Conservation (phyloP, 2,329 filamentous ascomycete genomes). For the Arthrobotrys musiformis region DNA sequence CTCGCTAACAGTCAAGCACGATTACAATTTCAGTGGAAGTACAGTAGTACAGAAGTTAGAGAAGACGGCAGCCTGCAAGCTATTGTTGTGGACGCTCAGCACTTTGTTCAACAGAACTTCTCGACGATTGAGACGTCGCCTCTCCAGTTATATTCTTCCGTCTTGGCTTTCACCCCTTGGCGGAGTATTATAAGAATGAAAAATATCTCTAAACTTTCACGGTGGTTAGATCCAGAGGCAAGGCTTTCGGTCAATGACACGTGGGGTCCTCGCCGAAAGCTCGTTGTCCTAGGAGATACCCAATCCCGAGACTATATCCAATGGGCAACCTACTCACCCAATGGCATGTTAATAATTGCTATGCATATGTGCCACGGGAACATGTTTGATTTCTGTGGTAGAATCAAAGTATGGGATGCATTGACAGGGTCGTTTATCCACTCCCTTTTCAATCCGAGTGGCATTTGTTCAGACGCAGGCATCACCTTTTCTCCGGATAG, state of each 20-base stretch:
- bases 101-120: not conserved
- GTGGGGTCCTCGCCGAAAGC: not conserved
- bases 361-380: too few relatives aligned
- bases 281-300: not conserved
- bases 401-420: not conserved
- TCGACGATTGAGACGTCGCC: not conserved
- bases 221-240: not conserved
- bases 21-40: too few relatives aligned
- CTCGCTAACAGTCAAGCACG: too few relatives aligned
- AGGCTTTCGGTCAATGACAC: not conserved
- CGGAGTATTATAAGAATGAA: not conserved
- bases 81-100: not conserved
- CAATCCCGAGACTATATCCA: not conserved
- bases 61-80: not conserved
- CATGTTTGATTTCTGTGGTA: too few relatives aligned
- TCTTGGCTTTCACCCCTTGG: not conserved
- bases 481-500: not conserved
- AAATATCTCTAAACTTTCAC: not conserved
- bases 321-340: not conserved
- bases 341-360: not conserved
- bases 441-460: not conserved
- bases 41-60: not conserved
- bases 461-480: not conserved
- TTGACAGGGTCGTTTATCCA: not conserved
- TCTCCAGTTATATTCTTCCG: constrained; percentile 16